Evolutionary conservation across 2,329 filamentous ascomycete genomes (phyloP).

Genomic region (Coniochaeta sp.): DNA sequence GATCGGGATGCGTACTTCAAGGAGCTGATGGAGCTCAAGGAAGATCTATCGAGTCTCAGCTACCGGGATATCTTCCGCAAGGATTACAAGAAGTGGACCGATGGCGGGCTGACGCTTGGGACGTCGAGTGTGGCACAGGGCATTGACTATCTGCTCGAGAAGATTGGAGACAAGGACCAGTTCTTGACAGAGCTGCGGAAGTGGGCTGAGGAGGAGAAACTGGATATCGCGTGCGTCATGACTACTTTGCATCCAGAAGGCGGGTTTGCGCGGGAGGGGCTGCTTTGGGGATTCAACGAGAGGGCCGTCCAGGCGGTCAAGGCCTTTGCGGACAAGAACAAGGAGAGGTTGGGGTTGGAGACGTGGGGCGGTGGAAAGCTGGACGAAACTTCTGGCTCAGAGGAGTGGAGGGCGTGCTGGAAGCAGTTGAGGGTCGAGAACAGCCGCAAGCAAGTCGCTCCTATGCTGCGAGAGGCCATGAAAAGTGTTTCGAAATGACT

Average conservation of each 20-base stretch:
- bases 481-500: conserved; percentile 18
- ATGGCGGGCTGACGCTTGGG: conserved; percentile 51
- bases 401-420: conserved; percentile 55
- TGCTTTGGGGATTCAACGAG: conserved; percentile 55
- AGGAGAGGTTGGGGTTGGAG: conserved; percentile 46
- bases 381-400: conserved; percentile 26
- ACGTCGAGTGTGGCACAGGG: conserved; percentile 57
- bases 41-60: conserved; percentile 52
- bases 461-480: conserved; percentile 53
- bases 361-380: conserved; percentile 42
- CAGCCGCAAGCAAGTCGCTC: conserved; percentile 63
- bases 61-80: conserved; percentile 66
- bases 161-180: conserved; percentile 35
- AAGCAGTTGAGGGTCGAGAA: conserved; percentile 53
- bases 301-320: conserved; percentile 40
- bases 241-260: conserved; percentile 52
- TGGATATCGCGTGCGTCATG: conserved; percentile 64
- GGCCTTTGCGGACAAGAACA: conserved; percentile 41
- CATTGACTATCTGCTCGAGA: conserved; percentile 50
- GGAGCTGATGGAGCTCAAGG: conserved; percentile 56
- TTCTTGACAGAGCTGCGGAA: conserved; percentile 40
- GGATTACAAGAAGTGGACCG: conserved; percentile 77
- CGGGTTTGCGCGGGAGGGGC: conserved; percentile 55
- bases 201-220: conserved; percentile 46
- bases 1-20: conserved; percentile 49